phyloP scores from a whole-genome alignment of 805 yeast species.

The Metschnikowia reukaufii region DNA sequence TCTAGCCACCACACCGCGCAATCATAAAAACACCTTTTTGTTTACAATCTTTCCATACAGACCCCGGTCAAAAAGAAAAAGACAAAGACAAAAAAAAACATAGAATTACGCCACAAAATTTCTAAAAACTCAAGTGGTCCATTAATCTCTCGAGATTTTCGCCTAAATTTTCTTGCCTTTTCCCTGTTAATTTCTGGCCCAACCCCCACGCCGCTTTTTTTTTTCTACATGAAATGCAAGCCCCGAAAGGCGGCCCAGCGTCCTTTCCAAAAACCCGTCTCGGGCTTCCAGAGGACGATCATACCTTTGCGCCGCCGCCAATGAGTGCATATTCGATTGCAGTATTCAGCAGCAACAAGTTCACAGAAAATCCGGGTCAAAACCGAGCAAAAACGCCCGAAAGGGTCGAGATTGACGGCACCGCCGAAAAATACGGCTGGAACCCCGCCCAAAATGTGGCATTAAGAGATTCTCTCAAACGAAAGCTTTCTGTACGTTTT shows the following conservation, averaged over 20 bases:
- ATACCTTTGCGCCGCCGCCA: slow-evolving; percentile 57
- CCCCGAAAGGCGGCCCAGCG: slow-evolving; percentile 9
- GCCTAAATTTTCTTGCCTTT: too few species aligned
- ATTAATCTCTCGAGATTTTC: too few species aligned
- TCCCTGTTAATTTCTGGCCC: neutral
- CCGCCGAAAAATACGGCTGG: neutral
- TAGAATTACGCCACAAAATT: neutral
- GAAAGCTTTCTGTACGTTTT: slow-evolving; percentile 37
- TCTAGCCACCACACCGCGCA: neutral
- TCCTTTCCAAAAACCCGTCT: neutral
- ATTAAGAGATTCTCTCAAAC: slow-evolving; percentile 22
- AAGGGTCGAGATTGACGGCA: neutral
- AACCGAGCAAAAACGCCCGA: neutral
- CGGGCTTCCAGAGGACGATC: slow-evolving; percentile 42
- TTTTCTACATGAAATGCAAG: slow-evolving; percentile 15
- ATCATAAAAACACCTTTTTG: slow-evolving; percentile 1
- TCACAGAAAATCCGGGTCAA: neutral
- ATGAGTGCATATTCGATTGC: slow-evolving; percentile 59
- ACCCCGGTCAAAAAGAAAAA: neutral
- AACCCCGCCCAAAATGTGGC: slow-evolving; percentile 17
- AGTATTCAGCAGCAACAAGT: slow-evolving; percentile 32
- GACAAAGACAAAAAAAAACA: neutral
- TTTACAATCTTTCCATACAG: slow-evolving; percentile 8
- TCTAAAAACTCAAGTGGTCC: neutral
- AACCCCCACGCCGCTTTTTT: neutral